Evolutionary conservation across 2,329 filamentous ascomycete genomes (phyloP).

Genomic region (Ceratocystis cubensis): DNA sequence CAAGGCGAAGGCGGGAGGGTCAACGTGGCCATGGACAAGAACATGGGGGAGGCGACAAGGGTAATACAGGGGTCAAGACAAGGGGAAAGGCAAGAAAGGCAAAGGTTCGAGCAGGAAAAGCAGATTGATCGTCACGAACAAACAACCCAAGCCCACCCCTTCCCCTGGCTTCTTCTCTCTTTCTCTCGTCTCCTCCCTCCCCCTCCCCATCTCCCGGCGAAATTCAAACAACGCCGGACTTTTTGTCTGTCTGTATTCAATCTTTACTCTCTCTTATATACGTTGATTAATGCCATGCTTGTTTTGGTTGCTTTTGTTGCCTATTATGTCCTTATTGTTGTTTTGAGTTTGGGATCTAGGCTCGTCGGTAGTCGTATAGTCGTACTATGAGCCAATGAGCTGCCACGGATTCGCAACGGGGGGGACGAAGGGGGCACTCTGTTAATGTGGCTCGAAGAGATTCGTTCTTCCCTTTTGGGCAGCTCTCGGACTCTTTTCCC

Average conservation of each 20-base stretch:
- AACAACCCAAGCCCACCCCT: background rate
- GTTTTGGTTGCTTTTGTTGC: background rate
- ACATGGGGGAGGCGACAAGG: background rate
- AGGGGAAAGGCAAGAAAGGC: background rate
- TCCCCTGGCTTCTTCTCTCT: conserved; percentile 3
- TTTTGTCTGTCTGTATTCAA: background rate
- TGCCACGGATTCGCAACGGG: no score
- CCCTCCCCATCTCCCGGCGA: background rate
- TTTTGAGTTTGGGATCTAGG: no score
- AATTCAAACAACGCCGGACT: background rate
- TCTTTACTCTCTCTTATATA: background rate
- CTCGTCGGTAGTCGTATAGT: no score
- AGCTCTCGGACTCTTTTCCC: no score
- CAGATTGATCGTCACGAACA: background rate
- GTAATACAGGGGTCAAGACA: background rate
- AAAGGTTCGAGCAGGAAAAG: background rate
- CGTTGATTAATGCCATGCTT: background rate
- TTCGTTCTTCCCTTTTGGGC: no score
- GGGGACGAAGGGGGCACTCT: no score
- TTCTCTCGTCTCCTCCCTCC: background rate
- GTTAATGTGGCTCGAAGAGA: no score
- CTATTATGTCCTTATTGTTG: background rate
- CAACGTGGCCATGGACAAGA: background rate
- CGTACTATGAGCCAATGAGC: no score
- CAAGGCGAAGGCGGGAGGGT: background rate